Evolutionary conservation across 73 alveolate species (phyloP), one percentile per base, ranked within the genome.

Genomic region (Stentor coeruleus): DNA sequence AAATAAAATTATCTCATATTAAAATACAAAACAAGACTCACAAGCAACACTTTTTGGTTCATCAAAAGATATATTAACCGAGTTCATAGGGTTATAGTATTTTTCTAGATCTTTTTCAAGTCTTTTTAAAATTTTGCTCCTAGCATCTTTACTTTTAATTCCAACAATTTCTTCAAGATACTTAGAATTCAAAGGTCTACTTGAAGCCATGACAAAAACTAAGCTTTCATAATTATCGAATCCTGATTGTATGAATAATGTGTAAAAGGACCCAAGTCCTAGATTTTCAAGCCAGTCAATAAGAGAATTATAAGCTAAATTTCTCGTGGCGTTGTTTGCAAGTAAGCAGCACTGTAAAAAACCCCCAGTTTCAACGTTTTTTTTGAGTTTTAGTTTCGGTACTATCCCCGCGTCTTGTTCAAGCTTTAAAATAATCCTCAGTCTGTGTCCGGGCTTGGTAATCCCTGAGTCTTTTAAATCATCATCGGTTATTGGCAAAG

Each of bases 201-300:
- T 33, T 0, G 42, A 20, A 66, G 15, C 11, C 36, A 66, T 66
- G 20, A 31, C 11, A 1, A 66, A 20, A 14, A 66, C 39, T 26
- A 66, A 66, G 33, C 15, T 66, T 66, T 66, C 79, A 66, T 66
- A 66, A 20, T 66, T 26, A 66, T 66, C 79, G 33, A 20, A 66
- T 40, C 79, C 79, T 28, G 36, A 20, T 28, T 66, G 49, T 11
- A 66, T 33, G 33, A 66, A 66, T 26, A 28, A 15, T 2, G n/a
- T 37, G 33, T 26, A 66, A 66, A 66, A 31, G 39, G 20, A 20
- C 33, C 37, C 79, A 66, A 33, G 42, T 20, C 79, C 79, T 26
- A 66, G 37, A 66, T 33, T 31, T 66, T 66, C 79, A 66, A 66
- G 79, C 79, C 79, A 66, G n/a, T 66, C 79, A 20, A 37, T 66